phyloP scores from a whole-genome alignment of 2,329 filamentous ascomycete species.

The Alternaria postmessia region DNA sequence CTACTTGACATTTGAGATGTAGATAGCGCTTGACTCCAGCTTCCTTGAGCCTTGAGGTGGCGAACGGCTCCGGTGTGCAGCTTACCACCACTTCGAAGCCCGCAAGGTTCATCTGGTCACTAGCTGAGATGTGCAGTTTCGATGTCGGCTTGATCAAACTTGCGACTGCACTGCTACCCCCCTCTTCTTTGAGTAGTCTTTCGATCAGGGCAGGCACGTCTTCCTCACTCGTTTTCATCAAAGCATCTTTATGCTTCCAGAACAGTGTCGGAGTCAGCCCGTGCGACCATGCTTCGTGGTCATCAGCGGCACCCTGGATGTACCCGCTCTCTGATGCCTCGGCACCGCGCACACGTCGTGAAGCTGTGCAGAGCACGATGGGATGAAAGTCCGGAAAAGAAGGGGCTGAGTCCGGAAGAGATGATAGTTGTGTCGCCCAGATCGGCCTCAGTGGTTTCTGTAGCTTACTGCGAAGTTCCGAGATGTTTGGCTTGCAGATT shows the following conservation, averaged over 20 bases:
- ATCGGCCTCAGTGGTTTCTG: conserved; percentile 77
- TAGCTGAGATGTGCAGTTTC: conserved; percentile 52
- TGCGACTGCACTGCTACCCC: conserved; percentile 25
- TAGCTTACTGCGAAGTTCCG: conserved; percentile 63
- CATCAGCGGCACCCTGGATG: conserved; percentile 93
- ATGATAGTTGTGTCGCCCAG: conserved; percentile 78
- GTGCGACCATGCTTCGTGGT: conserved; percentile 90
- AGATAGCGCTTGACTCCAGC: conserved; percentile 55
- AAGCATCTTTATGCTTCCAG: conserved; percentile 71
- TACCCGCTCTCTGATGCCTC: conserved; percentile 79
- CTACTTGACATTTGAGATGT: conserved; percentile 71
- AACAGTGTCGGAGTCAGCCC: conserved; percentile 81
- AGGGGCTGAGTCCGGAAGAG: conserved; percentile 56
- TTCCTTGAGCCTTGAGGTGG: conserved; percentile 5
- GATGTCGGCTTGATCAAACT: conserved; percentile 55
- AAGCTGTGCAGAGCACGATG: conserved; percentile 86
- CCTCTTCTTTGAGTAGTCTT: conserved; percentile 47
- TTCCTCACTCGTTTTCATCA: conserved; percentile 72
- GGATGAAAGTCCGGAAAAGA: conserved; percentile 69
- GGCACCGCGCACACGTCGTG: conserved; percentile 71
- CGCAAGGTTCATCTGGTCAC: conserved; percentile 49
- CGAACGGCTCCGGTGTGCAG: conserved; percentile 56
- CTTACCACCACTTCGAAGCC: conserved; percentile 52
- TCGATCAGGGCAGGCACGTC: conserved; percentile 65
- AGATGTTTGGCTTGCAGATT: conserved; percentile 67